Percentiles rank a stretch among this genome's conserved stretches.
phyloP scores from a whole-genome alignment of 148 eudicot species.

The Limonium bicolor region DNA sequence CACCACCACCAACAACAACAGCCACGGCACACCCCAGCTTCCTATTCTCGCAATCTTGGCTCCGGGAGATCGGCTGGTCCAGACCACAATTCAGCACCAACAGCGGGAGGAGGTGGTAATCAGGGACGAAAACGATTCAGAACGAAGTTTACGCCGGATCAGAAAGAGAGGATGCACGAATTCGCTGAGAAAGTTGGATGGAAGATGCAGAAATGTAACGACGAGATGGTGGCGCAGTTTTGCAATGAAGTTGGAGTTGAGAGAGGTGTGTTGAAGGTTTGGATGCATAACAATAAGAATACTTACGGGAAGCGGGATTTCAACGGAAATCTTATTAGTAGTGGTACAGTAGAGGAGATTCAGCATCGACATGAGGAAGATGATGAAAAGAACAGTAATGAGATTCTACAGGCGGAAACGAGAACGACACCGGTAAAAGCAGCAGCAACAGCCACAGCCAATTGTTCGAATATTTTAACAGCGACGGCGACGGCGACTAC shows the following conservation, averaged over 20 bases:
- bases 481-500: slow-evolving; percentile 2
- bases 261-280: slow-evolving; percentile 3
- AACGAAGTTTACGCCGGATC: slow-evolving; percentile 1
- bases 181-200: slow-evolving; percentile 4
- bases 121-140: slow-evolving; percentile 1
- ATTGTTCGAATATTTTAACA: background rate
- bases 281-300: slow-evolving; percentile 6
- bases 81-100: background rate
- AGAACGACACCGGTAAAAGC: slow-evolving; percentile 9
- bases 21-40: background rate
- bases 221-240: background rate
- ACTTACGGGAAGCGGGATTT: background rate
- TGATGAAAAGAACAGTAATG: background rate
- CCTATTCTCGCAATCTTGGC: background rate
- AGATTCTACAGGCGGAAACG: background rate
- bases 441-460: slow-evolving; percentile 9
- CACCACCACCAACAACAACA: slow-evolving; percentile 4
- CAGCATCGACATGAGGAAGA: background rate
- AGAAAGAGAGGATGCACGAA: slow-evolving; percentile 5
- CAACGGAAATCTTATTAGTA: background rate
- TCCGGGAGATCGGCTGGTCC: background rate
- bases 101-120: background rate
- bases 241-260: slow-evolving; percentile 5
- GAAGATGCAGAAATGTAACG: slow-evolving; percentile 4
- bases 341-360: background rate